Conservation (phyloP, 257 asterid genomes). For the Capsicum baccatum region DNA sequence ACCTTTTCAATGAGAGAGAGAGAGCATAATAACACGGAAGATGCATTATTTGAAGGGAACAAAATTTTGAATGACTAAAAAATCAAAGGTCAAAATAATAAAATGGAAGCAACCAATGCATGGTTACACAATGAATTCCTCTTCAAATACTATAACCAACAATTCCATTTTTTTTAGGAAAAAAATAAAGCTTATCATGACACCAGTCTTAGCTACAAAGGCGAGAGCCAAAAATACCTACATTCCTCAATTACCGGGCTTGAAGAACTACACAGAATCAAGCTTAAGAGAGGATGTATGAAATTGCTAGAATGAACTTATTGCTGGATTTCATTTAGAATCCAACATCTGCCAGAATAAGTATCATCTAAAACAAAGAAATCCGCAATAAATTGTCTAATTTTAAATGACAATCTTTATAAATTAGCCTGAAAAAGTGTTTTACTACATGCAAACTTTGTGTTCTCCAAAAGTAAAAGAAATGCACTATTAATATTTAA, state of each 20-base stretch:
- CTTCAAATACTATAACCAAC: neutral
- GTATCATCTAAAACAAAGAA: neutral
- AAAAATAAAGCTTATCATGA: neutral
- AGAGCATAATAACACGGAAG: slow-evolving; percentile 14
- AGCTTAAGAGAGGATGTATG: slow-evolving; percentile 1
- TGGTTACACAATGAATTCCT: neutral
- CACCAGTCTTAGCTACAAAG: neutral
- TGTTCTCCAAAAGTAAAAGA: neutral
- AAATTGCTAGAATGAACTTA: neutral
- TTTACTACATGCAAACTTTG: neutral
- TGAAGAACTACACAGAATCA: neutral
- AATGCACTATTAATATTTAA: neutral
- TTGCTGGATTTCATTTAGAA: neutral
- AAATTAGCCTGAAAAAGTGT: neutral
- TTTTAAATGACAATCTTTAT: neutral
- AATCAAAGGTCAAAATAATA: neutral
- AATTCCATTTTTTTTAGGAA: neutral
- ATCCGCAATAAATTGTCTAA: neutral
- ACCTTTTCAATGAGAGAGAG: slow-evolving; percentile 14
- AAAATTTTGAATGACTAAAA: neutral
- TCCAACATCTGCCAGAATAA: slow-evolving; percentile 17
- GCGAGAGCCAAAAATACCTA: neutral
- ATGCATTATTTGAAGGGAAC: neutral
- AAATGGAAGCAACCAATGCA: slow-evolving; percentile 5
- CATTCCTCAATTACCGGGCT: neutral